Percentiles rank a stretch among this genome's conserved stretches.
phyloP scores from a whole-genome alignment of 352 stramenopile genomes.

The Globisporangium cystogenes region DNA sequence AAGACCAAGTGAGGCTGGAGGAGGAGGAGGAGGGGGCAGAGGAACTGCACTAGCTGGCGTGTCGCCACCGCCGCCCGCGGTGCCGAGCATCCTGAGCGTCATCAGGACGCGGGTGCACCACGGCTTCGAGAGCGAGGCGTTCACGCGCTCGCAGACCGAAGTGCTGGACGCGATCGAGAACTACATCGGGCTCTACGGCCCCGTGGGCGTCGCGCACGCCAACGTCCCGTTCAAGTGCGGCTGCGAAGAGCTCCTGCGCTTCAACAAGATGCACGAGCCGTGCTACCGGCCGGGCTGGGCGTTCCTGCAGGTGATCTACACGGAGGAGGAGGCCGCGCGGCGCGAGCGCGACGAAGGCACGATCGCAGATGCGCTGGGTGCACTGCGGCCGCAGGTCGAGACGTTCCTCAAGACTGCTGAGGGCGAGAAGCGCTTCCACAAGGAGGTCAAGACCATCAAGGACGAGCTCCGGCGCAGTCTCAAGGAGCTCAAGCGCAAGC shows the following conservation, averaged over 20 bases:
- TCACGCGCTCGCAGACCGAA: conserved; percentile 32
- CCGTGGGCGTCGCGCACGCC: conserved; percentile 47
- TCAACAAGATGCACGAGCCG: conserved; percentile 63
- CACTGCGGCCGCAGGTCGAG: conserved; percentile 50
- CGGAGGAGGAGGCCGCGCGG: conserved; percentile 41
- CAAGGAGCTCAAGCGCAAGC: conserved; percentile 30
- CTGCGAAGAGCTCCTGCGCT: conserved; percentile 58
- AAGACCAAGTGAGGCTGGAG: conserved; percentile 10
- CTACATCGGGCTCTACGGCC: conserved; percentile 57
- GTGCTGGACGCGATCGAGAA: conserved; percentile 51
- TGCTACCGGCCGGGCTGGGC: conserved; percentile 58
- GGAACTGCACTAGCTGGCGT: conserved; percentile 11
- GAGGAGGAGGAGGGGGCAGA: too few species aligned
- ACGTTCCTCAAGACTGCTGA: conserved; percentile 51
- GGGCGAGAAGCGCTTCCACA: conserved; percentile 59
- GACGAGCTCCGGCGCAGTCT: conserved; percentile 18
- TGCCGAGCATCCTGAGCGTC: conserved; percentile 63
- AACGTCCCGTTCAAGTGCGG: conserved; percentile 69
- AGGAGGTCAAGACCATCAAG: conserved; percentile 28
- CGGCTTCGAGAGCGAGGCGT: conserved; percentile 58
- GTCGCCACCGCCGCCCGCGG: conserved; percentile 2
- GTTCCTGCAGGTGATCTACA: conserved; percentile 55
- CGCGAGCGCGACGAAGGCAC: conserved; percentile 39
- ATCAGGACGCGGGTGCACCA: conserved; percentile 57
- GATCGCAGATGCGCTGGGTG: conserved; percentile 36